Evolutionary conservation across 768 basidiomycete genomes (phyloP).

Genomic region (Phylloporus sp.): DNA sequence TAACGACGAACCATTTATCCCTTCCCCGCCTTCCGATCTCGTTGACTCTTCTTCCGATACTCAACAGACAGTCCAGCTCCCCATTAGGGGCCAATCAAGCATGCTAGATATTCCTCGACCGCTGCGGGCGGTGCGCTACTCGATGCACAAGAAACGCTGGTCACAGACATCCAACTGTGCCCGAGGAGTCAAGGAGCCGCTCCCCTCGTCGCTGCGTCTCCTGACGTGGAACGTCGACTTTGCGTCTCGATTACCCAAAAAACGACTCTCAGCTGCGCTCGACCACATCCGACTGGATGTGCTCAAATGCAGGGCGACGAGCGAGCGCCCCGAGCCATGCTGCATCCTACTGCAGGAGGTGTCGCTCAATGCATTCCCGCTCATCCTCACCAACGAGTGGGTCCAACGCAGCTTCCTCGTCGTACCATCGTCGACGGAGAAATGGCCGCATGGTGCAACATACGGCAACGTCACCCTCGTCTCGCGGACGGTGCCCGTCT

Average conservation of each 20-base stretch:
- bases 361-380: constrained; percentile 37
- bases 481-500: constrained; percentile 50
- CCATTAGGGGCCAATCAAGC: constrained; percentile 12
- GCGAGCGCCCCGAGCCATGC: constrained; percentile 51
- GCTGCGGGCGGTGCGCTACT: constrained; percentile 32
- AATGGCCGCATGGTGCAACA: constrained; percentile 47
- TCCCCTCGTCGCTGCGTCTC: constrained; percentile 48
- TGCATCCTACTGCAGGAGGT: constrained; percentile 73
- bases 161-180: constrained; percentile 34
- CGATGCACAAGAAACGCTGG: constrained; percentile 31
- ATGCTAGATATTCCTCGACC: constrained; percentile 27
- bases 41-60: constrained; percentile 26
- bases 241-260: constrained; percentile 30
- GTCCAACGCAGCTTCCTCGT: constrained; percentile 57
- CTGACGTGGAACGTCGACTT: constrained; percentile 76
- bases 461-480: constrained; percentile 76
- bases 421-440: constrained; percentile 47
- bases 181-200: constrained; percentile 31
- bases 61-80: constrained; percentile 18
- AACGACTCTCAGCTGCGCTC: constrained; percentile 48
- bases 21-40: constrained; percentile 27
- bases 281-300: constrained; percentile 53
- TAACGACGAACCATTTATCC: constrained; percentile 29
- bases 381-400: constrained; percentile 58
- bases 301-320: constrained; percentile 41